Conservation (phyloP, 345 rosid genomes). For the Euclidium syriacum region DNA sequence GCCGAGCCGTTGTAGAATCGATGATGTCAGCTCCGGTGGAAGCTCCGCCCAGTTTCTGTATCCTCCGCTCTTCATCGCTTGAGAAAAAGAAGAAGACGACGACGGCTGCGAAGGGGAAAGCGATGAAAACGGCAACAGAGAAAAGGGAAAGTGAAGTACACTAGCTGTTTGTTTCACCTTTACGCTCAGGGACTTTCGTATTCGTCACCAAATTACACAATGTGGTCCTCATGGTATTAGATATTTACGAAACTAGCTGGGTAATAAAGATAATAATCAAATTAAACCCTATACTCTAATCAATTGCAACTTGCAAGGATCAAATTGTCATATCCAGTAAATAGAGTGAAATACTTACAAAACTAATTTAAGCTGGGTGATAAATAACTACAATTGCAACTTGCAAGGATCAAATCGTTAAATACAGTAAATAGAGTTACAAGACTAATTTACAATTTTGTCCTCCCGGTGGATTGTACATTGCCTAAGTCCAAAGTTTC, state of each 20-base stretch:
- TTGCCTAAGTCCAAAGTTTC: conserved; percentile 37
- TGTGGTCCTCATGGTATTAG: neutral
- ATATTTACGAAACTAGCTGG: no score
- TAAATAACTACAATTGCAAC: no score
- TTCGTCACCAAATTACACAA: no score
- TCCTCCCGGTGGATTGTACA: conserved; percentile 28
- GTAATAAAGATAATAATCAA: no score
- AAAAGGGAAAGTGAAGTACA: no score
- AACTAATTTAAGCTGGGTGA: neutral
- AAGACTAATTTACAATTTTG: conserved; percentile 32
- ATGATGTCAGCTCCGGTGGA: conserved; percentile 39
- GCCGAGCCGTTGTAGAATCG: conserved; percentile 37
- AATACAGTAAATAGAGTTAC: conserved; percentile 38
- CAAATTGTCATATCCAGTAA: conserved; percentile 51
- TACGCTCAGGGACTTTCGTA: no score
- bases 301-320: conserved; percentile 24
- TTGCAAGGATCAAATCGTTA: conserved; percentile 44
- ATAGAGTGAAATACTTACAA: no score
- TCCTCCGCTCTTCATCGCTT: neutral
- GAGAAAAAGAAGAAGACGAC: neutral
- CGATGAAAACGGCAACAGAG: no score
- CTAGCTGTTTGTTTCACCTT: no score
- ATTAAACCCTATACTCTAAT: no score
- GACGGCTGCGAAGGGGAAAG: neutral
- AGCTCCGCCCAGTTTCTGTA: conserved; percentile 44